A percentile compares a stretch with the other conserved stretches of the same genome.
Conservation (phyloP, 768 basidiomycete genomes). For the Tulasnella sp. region DNA sequence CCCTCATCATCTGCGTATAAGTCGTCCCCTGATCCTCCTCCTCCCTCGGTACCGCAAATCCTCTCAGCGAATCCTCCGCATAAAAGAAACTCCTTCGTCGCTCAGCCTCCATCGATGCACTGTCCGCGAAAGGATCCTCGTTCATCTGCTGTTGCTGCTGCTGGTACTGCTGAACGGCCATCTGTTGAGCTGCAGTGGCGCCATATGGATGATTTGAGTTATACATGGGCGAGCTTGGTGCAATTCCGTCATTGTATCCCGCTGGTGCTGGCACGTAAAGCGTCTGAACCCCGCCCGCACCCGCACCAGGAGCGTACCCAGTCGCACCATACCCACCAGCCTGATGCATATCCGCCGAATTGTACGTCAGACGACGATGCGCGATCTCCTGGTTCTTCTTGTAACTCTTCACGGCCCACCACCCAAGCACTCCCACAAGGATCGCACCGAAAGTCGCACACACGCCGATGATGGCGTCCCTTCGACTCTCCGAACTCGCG, state of each 20-base stretch:
- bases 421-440: constrained; percentile 58
- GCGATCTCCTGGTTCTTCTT: constrained; percentile 57
- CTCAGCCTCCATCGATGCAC: constrained; percentile 9
- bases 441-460: constrained; percentile 73
- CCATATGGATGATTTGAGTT: neutral
- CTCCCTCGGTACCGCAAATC: constrained; percentile 29
- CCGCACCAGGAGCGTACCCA: neutral
- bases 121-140: constrained; percentile 10
- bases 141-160: constrained; percentile 30
- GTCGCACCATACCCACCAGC: constrained; percentile 15
- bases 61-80: constrained; percentile 72
- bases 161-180: constrained; percentile 40
- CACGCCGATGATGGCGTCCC: constrained; percentile 87
- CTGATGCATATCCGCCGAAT: constrained; percentile 15
- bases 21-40: constrained; percentile 26
- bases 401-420: constrained; percentile 59
- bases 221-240: too few species aligned
- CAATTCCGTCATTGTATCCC: too few species aligned
- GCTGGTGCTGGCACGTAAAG: too few species aligned
- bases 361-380: constrained; percentile 51
- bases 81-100: constrained; percentile 57
- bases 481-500: constrained; percentile 32
- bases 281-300: neutral
- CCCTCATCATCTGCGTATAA: constrained; percentile 29
- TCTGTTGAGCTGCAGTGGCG: constrained; percentile 37